Evolutionary conservation across 768 basidiomycete genomes (phyloP).

Genomic region (Sporobolomyces roseus): DNA sequence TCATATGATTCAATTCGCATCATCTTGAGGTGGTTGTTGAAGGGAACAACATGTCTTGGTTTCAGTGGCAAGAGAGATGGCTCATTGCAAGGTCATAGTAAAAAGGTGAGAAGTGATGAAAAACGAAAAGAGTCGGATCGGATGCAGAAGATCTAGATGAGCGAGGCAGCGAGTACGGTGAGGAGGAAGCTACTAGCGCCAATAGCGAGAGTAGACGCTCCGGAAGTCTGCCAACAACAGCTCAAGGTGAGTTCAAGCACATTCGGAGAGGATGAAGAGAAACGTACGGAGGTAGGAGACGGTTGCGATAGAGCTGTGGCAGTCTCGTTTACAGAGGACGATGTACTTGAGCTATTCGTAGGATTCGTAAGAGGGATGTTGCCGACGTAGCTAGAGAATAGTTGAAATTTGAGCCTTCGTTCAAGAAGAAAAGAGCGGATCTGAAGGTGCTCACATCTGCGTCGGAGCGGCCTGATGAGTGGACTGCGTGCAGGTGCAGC

Average conservation of each 20-base stretch:
- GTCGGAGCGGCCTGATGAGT: conserved; percentile 5
- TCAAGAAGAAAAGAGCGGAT: not conserved
- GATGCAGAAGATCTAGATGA: not conserved
- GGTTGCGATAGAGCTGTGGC: too few species aligned
- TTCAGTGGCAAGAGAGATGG: too few species aligned
- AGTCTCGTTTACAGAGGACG: too few species aligned
- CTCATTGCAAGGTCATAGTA: too few species aligned
- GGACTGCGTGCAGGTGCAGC: conserved; percentile 4
- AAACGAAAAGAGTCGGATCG: not conserved
- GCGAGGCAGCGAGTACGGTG: not conserved
- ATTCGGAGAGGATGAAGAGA: too few species aligned
- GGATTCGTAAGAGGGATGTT: not conserved
- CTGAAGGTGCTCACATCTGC: not conserved
- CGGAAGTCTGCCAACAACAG: conserved; percentile 1
- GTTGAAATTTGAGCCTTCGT: too few species aligned
- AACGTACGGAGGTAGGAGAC: too few species aligned
- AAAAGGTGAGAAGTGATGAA: too few species aligned
- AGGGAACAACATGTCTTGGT: too few species aligned
- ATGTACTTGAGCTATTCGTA: not conserved
- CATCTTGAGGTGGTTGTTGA: too few species aligned
- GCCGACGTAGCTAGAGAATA: conserved; percentile 2
- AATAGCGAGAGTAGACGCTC: not conserved
- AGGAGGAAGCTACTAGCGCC: not conserved
- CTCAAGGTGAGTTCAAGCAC: too few species aligned
- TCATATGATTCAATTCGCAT: too few species aligned